Base-by-base conservation (phyloP, 2,329 filamentous ascomycete genomes). In the Penicillium janthinellum region DNA sequence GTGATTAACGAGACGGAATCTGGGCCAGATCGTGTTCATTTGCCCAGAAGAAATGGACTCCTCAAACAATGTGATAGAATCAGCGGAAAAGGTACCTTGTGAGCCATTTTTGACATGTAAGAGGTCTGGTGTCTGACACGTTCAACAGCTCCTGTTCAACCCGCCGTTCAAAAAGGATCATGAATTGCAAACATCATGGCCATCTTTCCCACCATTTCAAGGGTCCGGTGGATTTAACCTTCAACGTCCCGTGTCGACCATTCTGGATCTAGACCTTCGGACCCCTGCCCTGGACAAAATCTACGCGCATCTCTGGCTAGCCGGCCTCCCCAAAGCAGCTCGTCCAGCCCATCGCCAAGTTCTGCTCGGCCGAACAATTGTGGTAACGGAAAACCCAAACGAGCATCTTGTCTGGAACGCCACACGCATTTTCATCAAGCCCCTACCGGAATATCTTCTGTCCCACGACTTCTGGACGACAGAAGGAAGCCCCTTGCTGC, bases 361-460 rank as follows among this genome's bases (percentile, higher is more conserved):
- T 4, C 70, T 77, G 2, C 73, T 75, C 22, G 71, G 70, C 0
- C 77, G 79, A 10, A 60, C 72, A 8, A 73, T 82, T 55, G 56
- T 78, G 12, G 64, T 81, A 8, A 75, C 74, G 3, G 78, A 81
- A 60, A 66, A 75, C 37, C 73, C 77, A 1, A 71, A 75, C 10
- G 69, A 81, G 17, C 79, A 81, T 56, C 70, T 81, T 4, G 71
- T 81, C 11, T 80, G 77, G 78, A 11, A 42, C 25, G 28, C 51
- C 15, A 42, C 20, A 25, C 51, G 51, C 4, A 77, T 81, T 39
- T 79, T 75, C 64, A 66, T 81, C 67, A 81, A 81, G 58, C 79
- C 79, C 0, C 64, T 82, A 5, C 78, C 78, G 2, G 8, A 66
- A 8, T 66, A 59, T 42, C 37, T 66, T 4, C 38, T 63, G 11